These are phyloP conservation scores for Trifolium fragiferum DNA, from an alignment of 306 rosid species.

Conservation along the genomic window DNA sequence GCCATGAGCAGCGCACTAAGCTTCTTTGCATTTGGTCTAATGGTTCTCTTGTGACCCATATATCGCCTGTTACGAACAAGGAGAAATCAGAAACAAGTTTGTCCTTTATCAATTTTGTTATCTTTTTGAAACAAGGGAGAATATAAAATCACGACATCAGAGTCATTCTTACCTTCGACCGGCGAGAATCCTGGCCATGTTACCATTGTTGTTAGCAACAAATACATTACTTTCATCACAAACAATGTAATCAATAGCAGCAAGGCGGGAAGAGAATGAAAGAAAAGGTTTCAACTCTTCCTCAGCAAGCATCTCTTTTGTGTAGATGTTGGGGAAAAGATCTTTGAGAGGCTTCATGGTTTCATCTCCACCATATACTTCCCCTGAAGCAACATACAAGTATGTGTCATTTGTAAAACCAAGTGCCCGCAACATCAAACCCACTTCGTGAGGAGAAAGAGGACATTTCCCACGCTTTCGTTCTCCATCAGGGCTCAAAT, in stretches of 20 bases:
- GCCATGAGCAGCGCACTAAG: conserved; percentile 85
- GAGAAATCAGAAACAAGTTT: conserved; percentile 12
- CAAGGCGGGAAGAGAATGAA: conserved; percentile 91
- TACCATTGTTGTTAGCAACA: conserved; percentile 95
- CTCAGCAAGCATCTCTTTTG: conserved; percentile 89
- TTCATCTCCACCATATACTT: conserved; percentile 97
- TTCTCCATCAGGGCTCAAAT: conserved; percentile 83
- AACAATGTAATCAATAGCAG: conserved; percentile 95
- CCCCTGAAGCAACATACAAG: conserved; percentile 96
- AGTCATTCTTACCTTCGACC: conserved; percentile 78
- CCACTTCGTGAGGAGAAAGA: conserved; percentile 93
- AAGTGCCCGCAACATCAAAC: conserved; percentile 93
- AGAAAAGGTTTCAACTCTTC: conserved; percentile 86
- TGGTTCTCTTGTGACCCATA: conserved; percentile 97
- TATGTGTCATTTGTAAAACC: conserved; percentile 90
- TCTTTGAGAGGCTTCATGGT: conserved; percentile 88
- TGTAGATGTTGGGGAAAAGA: conserved; percentile 91
- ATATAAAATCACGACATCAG: conserved; percentile 8
- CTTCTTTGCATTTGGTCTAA: conserved; percentile 97
- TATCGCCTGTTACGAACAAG: conserved; percentile 72
- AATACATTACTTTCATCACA: conserved; percentile 95
- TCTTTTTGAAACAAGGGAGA: conserved; percentile 21
- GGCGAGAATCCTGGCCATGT: conserved; percentile 98
- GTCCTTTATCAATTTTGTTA: neutral
- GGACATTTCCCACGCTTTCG: conserved; percentile 99